Base-by-base conservation (phyloP, 257 asterid genomes). In the Plectranthus barbatus region DNA sequence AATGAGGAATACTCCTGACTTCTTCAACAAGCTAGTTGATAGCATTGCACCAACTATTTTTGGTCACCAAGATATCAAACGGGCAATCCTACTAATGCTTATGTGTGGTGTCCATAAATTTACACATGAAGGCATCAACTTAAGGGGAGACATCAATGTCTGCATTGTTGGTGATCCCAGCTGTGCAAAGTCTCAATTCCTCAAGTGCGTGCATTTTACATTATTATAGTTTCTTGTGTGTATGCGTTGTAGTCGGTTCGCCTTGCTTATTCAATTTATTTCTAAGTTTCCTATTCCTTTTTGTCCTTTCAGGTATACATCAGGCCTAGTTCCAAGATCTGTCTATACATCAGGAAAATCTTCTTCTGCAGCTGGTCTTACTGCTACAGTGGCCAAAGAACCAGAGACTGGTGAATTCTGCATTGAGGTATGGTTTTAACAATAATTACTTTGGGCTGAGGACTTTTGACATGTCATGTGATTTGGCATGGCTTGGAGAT, bases 321-420 rank as follows among this genome's bases (percentile, higher is more conserved):
- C 94, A 11, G 91, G 95, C 64, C 77, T 93, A 55, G 97, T 90
- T 71, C 87, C 99, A 66, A 83, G 97, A 72, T 93, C 97, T 65
- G 97, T 93, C 73, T 93, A 93, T 64, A 93, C 99, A 62, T 93
- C 99, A 48, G 99, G 99, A 29, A 93, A 93, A 67, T 93, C 97
- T 52, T 93, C 99, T 55, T 93, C 99, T 29, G 99, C 99, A 60
- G 99, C 99, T 53, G 97, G 99, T 62, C 84, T 93, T 69, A 93
- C 99, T 20, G 99, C 97, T 70, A 87, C 99, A 39, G 99, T 93
- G 54, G 99, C 97, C 72, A 93, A 93, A 84, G 99, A 93, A 73
- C 97, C 99, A 42, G 99, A 93, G 76, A 93, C 97, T 49, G 97
- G 99, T 74, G 99, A 93, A 80, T 93, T 93, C 76, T 93, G 99